Conservation (phyloP, 1,139 yeast species). For the Candida gigantensis region DNA sequence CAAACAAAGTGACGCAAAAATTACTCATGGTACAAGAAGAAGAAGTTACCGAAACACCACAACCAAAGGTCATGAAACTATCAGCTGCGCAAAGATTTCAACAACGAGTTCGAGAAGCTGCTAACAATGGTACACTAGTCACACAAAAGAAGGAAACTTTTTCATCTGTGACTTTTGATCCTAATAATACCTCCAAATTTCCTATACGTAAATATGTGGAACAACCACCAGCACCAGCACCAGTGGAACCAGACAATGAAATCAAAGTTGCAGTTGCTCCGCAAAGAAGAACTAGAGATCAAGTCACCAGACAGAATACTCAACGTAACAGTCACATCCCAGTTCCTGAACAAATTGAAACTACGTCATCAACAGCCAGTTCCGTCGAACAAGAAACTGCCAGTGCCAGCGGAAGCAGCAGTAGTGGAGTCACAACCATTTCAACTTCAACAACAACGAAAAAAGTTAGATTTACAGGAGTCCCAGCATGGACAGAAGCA, state of each 20-base stretch:
- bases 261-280: conserved; percentile 5
- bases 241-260: conserved; percentile 4
- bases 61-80: conserved; percentile 16
- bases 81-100: conserved; percentile 46
- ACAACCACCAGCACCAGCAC: conserved; percentile 11
- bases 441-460: conserved; percentile 21
- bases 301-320: conserved; percentile 37
- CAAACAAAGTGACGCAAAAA: conserved; percentile 16
- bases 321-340: conserved; percentile 29
- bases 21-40: conserved; percentile 30
- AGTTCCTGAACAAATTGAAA: conserved; percentile 8
- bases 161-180: conserved; percentile 43
- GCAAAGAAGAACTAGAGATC: conserved; percentile 26
- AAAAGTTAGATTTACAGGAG: conserved; percentile 55
- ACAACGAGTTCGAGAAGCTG: conserved; percentile 41
- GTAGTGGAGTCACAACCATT: conserved; percentile 3
- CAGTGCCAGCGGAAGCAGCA: not conserved
- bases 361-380: conserved; percentile 5
- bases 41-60: conserved; percentile 12
- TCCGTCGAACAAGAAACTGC: conserved; percentile 3
- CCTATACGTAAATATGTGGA: conserved; percentile 26
- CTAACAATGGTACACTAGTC: conserved; percentile 39
- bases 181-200: conserved; percentile 36
- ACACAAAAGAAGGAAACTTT: conserved; percentile 42
- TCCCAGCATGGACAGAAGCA: conserved; percentile 50